phyloP scores from a whole-genome alignment of 2,329 filamentous ascomycete species.

The Hortaea werneckii region DNA sequence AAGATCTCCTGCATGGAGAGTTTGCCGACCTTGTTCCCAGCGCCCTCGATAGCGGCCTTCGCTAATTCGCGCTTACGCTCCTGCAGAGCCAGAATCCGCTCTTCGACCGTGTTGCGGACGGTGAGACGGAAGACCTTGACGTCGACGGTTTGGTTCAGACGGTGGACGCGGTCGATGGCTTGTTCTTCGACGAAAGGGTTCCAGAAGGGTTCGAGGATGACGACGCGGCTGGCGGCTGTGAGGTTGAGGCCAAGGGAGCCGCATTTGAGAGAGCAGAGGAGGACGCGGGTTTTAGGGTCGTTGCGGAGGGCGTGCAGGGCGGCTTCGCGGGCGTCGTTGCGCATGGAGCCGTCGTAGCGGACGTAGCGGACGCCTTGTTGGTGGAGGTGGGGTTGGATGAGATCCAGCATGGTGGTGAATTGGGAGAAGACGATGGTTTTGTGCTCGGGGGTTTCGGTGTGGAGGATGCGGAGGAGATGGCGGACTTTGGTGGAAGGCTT shows the following conservation, averaged over 20 bases:
- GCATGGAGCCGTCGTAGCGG: constrained; percentile 92
- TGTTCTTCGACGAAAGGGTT: constrained; percentile 97
- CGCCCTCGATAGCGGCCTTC: constrained; percentile 74
- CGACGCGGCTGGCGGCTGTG: constrained; percentile 82
- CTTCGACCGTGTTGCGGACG: constrained; percentile 77
- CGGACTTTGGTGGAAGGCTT: constrained; percentile 83
- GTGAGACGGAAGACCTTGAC: constrained; percentile 94
- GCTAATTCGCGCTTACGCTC: constrained; percentile 87
- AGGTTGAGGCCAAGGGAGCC: constrained; percentile 88
- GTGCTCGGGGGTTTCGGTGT: constrained; percentile 66
- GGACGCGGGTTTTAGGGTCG: constrained; percentile 63
- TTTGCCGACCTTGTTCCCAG: constrained; percentile 60
- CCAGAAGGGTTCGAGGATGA: constrained; percentile 97
- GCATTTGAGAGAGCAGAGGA: constrained; percentile 90
- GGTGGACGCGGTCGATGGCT: constrained; percentile 94
- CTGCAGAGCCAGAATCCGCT: constrained; percentile 87
- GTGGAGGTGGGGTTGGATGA: constrained; percentile 83
- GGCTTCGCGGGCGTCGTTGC: constrained; percentile 82
- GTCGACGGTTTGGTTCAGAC: constrained; percentile 91
- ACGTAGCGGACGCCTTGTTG: constrained; percentile 66
- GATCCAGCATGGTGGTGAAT: constrained; percentile 95
- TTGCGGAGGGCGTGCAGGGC: constrained; percentile 68
- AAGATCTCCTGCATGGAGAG: constrained; percentile 89
- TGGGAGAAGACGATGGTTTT: constrained; percentile 99
- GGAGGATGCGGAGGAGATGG: constrained; percentile 70